phyloP scores from a whole-genome alignment of 1,139 yeast species.

The Pichia sp. region DNA sequence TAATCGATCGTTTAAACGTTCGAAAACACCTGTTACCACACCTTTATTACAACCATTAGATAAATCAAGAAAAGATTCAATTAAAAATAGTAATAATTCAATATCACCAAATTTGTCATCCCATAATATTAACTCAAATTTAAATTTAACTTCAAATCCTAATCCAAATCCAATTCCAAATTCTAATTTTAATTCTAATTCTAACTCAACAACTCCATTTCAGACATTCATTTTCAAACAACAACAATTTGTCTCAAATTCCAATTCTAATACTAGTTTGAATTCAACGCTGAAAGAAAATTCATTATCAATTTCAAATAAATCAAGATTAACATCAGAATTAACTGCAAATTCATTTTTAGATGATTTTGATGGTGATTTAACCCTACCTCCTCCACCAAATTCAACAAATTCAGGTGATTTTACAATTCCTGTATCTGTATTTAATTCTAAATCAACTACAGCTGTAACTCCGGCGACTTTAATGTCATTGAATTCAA shows the following conservation, averaged over 20 bases:
- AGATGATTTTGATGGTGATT: constrained; percentile 24
- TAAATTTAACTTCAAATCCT: too few relatives aligned
- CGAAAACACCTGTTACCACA: constrained; percentile 33
- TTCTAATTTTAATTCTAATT: neutral
- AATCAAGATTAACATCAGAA: neutral
- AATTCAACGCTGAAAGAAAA: neutral
- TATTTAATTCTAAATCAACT: too few relatives aligned
- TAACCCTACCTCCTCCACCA: constrained; percentile 27
- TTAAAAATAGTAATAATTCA: neutral
- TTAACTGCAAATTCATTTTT: constrained; percentile 10
- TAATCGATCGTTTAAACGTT: constrained; percentile 24
- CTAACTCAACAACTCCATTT: neutral
- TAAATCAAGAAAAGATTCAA: neutral
- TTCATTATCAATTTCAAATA: too few relatives aligned
- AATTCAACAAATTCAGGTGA: constrained; percentile 3
- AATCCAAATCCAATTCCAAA: too few relatives aligned
- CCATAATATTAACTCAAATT: too few relatives aligned
- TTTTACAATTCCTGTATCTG: neutral
- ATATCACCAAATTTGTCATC: neutral
- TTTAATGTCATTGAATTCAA: constrained; percentile 19
- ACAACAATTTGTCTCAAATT: neutral
- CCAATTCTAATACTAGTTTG: neutral
- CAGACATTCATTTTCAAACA: constrained; percentile 9
- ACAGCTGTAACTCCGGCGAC: constrained; percentile 20
- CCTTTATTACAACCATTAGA: constrained; percentile 32